Conservation (phyloP, 768 basidiomycete species). For the Naganishia vishniacii region DNA sequence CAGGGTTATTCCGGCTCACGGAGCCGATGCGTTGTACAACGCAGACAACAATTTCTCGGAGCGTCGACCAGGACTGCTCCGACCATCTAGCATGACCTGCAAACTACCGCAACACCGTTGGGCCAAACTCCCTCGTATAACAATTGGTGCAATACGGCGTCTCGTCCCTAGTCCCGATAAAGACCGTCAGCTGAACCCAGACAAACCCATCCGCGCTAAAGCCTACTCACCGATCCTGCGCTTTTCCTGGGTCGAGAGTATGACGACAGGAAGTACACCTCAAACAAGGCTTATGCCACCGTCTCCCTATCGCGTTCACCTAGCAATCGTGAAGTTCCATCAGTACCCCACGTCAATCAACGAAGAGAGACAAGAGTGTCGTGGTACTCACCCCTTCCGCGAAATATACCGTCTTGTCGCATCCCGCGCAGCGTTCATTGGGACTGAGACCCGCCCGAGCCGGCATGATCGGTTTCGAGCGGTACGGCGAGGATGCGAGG, state of each 20-base stretch:
- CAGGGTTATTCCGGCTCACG: too few species aligned
- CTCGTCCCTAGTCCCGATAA: background rate
- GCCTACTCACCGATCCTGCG: slow-evolving; percentile 38
- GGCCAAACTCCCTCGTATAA: slow-evolving; percentile 10
- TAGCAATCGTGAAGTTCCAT: background rate
- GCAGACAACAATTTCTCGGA: too few species aligned
- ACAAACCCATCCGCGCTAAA: background rate
- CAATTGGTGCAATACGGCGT: slow-evolving; percentile 15
- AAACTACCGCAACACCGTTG: background rate
- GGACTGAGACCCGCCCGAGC: background rate
- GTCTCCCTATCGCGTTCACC: slow-evolving; percentile 16
- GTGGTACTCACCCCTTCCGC: slow-evolving; percentile 14
- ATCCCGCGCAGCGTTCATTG: slow-evolving; percentile 1
- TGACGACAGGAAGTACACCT: slow-evolving; percentile 35
- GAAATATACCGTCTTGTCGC: slow-evolving; percentile 15
- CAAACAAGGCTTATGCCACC: slow-evolving; percentile 41
- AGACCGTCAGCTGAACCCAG: background rate
- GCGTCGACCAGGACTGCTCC: too few species aligned
- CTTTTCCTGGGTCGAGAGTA: slow-evolving; percentile 41
- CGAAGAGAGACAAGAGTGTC: too few species aligned
- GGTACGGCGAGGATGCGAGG: slow-evolving; percentile 1
- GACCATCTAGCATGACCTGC: slow-evolving; percentile 16
- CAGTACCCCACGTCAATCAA: too few species aligned
- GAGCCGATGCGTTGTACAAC: too few species aligned
- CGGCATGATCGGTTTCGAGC: slow-evolving; percentile 19